Conservation (phyloP, 208 protist species). For the Trypanosoma conorhini region DNA sequence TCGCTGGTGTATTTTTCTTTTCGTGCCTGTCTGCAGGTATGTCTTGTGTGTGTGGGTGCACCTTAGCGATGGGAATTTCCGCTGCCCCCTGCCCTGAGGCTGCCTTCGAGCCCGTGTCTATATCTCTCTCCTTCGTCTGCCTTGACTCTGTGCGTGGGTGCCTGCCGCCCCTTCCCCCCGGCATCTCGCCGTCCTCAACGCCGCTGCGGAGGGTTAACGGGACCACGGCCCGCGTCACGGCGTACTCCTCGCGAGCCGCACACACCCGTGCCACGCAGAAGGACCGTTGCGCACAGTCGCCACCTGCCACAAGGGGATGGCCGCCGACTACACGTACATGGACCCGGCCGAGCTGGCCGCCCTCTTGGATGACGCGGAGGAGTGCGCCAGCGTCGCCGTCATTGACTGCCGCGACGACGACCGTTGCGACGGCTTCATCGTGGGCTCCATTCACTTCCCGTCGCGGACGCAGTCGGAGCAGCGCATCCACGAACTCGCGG, state of each 20-base stretch:
- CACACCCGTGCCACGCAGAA: background rate
- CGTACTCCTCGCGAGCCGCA: background rate
- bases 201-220: background rate
- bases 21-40: background rate
- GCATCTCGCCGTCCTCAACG: background rate
- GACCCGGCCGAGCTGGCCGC: constrained; percentile 52
- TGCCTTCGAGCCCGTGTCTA: background rate
- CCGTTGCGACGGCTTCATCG: constrained; percentile 53
- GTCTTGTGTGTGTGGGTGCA: background rate
- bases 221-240: background rate
- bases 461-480: constrained; percentile 34
- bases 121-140: background rate
- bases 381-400: constrained; percentile 34
- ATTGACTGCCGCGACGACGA: constrained; percentile 82
- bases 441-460: constrained; percentile 54
- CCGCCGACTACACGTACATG: constrained; percentile 65
- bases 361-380: constrained; percentile 45
- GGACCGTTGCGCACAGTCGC: background rate
- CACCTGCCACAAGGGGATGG: constrained; percentile 2
- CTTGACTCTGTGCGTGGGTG: background rate
- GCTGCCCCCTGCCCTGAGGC: background rate
- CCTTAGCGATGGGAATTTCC: background rate
- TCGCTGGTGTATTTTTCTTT: background rate
- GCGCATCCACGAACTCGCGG: constrained; percentile 40
- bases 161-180: too few species aligned